Base-by-base conservation (phyloP, 495 filamentous ascomycete genomes). In the Rostrohypoxylon terebratum region DNA sequence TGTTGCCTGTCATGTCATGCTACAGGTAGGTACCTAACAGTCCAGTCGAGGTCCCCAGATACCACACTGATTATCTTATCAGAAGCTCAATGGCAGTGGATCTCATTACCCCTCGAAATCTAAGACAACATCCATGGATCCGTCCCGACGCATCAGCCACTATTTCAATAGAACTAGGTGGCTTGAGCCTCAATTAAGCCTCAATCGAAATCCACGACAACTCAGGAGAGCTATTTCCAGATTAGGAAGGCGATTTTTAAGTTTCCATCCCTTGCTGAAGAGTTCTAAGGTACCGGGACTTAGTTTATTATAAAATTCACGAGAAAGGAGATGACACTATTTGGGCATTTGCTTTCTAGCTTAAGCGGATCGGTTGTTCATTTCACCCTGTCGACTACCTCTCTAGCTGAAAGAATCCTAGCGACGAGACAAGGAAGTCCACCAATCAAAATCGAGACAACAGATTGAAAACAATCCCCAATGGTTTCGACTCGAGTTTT, bases 21-120 rank as follows among this genome's bases (percentile, higher is more conserved):
- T 8, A 9, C 11, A 13, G 34, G 34, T 38, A 38, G 7, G 33
- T 34, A 34, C 8, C 33, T 34, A 34, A 34, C 4, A 34, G 33
- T 34, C 33, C 34, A 10, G 34, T 13, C 3, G 0, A 38, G 14
- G 38, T 42, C 2, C 38, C 38, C 38, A 13, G 14, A 14, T n/a
- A n/a, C 5, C 20, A 4, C 25, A 20, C 47, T 23, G 21, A 44
- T 45, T 45, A 45, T 45, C 42, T 45, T 45, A 45, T 45, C 42
- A 16, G n/a, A 4, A 42, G 38, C 38, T 13, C 42, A 7, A 45
- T 18, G 42, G 5, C 42, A 45, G 42, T 20, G 42, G 11, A 50
- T 50, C 21, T 25, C 9, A 50, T 50, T 50, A 25, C 47, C 47
- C 47, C 47, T 50, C 47, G 18, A 50, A 50, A 23, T 50, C 47